phyloP scores from a whole-genome alignment of 768 basidiomycete genomes.

The Suillus subaureus region DNA sequence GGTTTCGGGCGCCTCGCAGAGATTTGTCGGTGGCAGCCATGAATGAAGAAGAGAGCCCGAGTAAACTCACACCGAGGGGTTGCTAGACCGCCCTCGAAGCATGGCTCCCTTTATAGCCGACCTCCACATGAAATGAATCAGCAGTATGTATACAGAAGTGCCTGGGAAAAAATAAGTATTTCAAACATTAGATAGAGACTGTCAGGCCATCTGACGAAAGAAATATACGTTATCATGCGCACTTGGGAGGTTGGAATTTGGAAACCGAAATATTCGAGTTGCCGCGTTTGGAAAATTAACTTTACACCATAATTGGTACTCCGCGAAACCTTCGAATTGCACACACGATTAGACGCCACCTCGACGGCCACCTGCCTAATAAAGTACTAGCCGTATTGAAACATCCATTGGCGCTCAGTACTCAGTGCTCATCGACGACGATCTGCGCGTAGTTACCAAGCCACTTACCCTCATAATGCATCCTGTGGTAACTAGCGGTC shows the following conservation, averaged over 20 bases:
- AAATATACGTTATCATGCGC: background rate
- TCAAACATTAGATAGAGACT: background rate
- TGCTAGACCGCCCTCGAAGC: background rate
- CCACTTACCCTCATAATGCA: background rate
- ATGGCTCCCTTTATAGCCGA: background rate
- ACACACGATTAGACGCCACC: background rate
- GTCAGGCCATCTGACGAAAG: background rate
- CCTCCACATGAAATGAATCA: background rate
- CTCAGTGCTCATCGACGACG: too few relatives aligned
- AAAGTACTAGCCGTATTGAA: background rate
- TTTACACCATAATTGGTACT: background rate
- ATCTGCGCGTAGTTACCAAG: background rate
- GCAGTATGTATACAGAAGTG: background rate
- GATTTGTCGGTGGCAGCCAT: slow-evolving; percentile 11
- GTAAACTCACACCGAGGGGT: background rate
- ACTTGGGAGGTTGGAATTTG: background rate
- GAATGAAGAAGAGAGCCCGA: background rate
- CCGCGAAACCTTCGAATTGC: background rate
- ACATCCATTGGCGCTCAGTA: background rate
- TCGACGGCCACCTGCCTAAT: background rate
- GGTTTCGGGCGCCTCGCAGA: background rate
- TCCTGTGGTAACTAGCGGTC: background rate
- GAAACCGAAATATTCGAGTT: background rate
- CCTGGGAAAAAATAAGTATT: slow-evolving; percentile 1
- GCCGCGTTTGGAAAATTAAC: background rate